Percentiles rank a stretch among this genome's conserved stretches.
phyloP scores from a whole-genome alignment of 2,329 filamentous ascomycete genomes.

The Beauveria brongniartii region DNA sequence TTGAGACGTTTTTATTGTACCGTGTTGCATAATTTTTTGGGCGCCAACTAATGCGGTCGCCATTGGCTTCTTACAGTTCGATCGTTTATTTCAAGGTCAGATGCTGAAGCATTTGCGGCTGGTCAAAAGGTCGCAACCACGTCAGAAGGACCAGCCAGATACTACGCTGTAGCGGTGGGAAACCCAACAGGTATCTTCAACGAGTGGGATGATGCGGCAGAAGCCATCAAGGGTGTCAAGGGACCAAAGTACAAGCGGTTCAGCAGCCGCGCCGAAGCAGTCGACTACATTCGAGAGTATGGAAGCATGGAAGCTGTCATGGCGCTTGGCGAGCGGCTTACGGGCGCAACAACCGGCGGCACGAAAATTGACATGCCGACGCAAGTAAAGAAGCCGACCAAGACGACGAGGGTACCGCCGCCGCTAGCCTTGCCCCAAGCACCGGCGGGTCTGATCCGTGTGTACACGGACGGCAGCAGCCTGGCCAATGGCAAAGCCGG shows the following conservation, averaged over 20 bases:
- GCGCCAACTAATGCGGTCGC: not conserved
- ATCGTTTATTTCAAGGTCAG: conserved; percentile 63
- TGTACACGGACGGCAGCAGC: conserved; percentile 59
- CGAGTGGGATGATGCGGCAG: conserved; percentile 60
- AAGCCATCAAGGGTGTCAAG: conserved; percentile 66
- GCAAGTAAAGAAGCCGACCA: conserved; percentile 12
- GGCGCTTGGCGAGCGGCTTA: conserved; percentile 27
- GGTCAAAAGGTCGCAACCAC: conserved; percentile 40
- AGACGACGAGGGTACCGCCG: conserved; percentile 12
- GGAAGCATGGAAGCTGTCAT: conserved; percentile 37
- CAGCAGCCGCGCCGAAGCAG: conserved; percentile 59
- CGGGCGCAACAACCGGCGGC: conserved; percentile 5
- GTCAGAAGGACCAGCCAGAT: conserved; percentile 37
- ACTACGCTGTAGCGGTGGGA: conserved; percentile 56
- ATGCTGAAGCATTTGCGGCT: conserved; percentile 71
- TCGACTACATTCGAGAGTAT: conserved; percentile 58
- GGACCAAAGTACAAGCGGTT: conserved; percentile 66
- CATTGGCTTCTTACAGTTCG: conserved; percentile 51
- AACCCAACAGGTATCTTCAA: conserved; percentile 50
- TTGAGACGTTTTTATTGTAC: conserved; percentile 16
- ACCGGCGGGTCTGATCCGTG: conserved; percentile 27
- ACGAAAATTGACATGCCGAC: conserved; percentile 13
- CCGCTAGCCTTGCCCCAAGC: conserved; percentile 12
- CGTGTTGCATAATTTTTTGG: not conserved
- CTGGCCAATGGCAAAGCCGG: conserved; percentile 47